Evolutionary conservation across 192 early-diverging fungal genomes (phyloP).

Genomic region (Haplosporangium gracile): DNA sequence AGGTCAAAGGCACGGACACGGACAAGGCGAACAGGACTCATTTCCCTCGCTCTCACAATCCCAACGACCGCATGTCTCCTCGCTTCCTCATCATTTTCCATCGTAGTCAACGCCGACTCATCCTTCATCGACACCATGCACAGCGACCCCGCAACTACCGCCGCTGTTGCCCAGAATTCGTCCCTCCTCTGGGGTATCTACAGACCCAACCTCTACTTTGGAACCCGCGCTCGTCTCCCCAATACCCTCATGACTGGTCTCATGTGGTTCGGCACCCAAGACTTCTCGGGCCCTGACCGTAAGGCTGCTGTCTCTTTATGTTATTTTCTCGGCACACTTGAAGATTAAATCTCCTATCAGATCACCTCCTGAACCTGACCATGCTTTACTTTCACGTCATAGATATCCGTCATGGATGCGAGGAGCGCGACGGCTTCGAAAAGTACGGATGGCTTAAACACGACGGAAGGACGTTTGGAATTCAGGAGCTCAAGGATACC

Average conservation of each 20-base stretch:
- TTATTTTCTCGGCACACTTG: background rate
- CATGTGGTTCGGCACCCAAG: constrained; percentile 90
- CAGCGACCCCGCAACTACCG: background rate
- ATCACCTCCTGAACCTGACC: background rate
- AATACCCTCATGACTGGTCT: constrained; percentile 89
- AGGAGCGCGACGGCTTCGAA: constrained; percentile 83
- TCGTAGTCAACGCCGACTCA: constrained; percentile 16
- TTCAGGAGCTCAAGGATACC: constrained; percentile 79
- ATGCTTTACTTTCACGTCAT: constrained; percentile 4
- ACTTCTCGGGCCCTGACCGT: constrained; percentile 68
- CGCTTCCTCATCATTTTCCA: background rate
- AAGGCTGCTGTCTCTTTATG: constrained; percentile 20
- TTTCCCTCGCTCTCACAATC: background rate
- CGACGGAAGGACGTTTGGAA: constrained; percentile 86
- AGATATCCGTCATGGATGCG: constrained; percentile 93
- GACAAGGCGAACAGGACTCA: background rate
- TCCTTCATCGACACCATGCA: constrained; percentile 13
- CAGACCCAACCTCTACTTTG: constrained; percentile 95
- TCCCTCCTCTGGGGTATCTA: constrained; percentile 92
- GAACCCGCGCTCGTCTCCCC: constrained; percentile 81
- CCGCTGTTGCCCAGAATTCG: constrained; percentile 47
- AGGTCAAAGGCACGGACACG: background rate
- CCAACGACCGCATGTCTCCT: background rate
- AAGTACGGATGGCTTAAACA: constrained; percentile 91
- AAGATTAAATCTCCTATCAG: background rate